Percentiles rank a stretch among this genome's conserved stretches.
phyloP scores from a whole-genome alignment of 768 basidiomycete species.

The Phanerodontia chrysosporium region DNA sequence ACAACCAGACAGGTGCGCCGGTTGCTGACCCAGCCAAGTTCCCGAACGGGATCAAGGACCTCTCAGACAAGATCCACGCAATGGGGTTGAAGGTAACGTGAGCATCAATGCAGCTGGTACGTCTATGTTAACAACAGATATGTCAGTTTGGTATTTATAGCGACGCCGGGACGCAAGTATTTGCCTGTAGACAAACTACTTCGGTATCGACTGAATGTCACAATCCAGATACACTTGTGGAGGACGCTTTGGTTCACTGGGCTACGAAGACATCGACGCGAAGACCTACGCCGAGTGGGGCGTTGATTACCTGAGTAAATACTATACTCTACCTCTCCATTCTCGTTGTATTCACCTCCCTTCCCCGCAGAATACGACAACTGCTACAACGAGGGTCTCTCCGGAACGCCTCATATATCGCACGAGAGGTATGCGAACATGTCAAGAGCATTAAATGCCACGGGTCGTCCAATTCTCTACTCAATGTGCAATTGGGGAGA shows the following conservation, averaged over 20 bases:
- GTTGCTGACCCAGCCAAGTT: conserved; percentile 28
- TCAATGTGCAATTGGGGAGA: conserved; percentile 40
- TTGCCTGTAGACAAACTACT: not conserved
- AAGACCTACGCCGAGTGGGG: conserved; percentile 37
- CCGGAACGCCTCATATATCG: conserved; percentile 32
- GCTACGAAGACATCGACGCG: conserved; percentile 37
- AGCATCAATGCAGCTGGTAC: not conserved
- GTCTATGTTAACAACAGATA: not conserved
- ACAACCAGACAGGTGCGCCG: conserved; percentile 28
- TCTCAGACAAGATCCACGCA: conserved; percentile 30
- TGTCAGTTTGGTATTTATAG: conserved; percentile 33
- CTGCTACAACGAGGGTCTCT: conserved; percentile 35
- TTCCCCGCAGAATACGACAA: conserved; percentile 32
- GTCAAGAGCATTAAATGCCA: conserved; percentile 34
- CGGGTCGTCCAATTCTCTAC: conserved; percentile 35
- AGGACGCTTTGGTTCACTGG: conserved; percentile 35
- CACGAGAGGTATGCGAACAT: conserved; percentile 34
- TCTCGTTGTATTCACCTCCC: too few relatives aligned
- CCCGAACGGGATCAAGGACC: conserved; percentile 26
- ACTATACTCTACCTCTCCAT: too few relatives aligned
- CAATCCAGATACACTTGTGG: conserved; percentile 30
- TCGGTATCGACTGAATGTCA: not conserved
- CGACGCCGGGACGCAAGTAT: conserved; percentile 28
- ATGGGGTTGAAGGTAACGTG: conserved; percentile 29
- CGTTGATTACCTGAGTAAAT: conserved; percentile 33